Evolutionary conservation across 768 basidiomycete species (phyloP), one percentile per base, ranked within the genome.

Genomic region (Cyathus striatus): DNA sequence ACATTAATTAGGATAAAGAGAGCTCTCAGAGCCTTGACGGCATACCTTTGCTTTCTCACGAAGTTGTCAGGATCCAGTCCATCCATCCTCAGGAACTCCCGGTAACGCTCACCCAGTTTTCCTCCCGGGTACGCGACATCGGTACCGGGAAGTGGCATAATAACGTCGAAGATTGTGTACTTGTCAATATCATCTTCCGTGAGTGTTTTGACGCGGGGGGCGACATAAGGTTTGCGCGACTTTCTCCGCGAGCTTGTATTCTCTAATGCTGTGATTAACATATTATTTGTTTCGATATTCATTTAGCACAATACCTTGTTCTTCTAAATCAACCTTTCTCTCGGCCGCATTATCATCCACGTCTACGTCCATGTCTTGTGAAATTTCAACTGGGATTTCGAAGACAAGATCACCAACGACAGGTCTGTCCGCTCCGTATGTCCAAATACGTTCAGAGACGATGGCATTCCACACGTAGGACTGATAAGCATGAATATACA

Each of bases 401-500:
- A 83, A 86, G 13, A 98, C 90, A n/a, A 98, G 72, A 58, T 99
- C 96, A 1, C 96, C 96, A 5, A 79, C 79, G 35, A 93, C 73
- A 1, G 90, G 83, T 46, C 76, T 73, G 40, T 84, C 76, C 40
- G 75, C 66, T 23, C 94, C 92, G 53, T 82, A 83, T 38, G 73
- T 71, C 46, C 79, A 81, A 55, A 98, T 83, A 10, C 96, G 86
- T 63, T 97, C 92, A 3, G 94, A 97, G 30, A 94, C 90, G 43
- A 97, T 84, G 37, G 91, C 83, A 63, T 99, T 99, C 95, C 95
- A 99, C 24, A 98, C 84, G 54, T 97, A 99, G 13, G 90, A 94
- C 61, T 99, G 96, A 60, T 97, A 99, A 23, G 94, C 94, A 62
- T 99, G 96, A 42, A 97, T 83, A 60, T 98, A 99, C 90, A 99